Evolutionary conservation across 2,329 filamentous ascomycete genomes (phyloP), one percentile per base, ranked within the genome.

Genomic region (Lecanicillium sp.): DNA sequence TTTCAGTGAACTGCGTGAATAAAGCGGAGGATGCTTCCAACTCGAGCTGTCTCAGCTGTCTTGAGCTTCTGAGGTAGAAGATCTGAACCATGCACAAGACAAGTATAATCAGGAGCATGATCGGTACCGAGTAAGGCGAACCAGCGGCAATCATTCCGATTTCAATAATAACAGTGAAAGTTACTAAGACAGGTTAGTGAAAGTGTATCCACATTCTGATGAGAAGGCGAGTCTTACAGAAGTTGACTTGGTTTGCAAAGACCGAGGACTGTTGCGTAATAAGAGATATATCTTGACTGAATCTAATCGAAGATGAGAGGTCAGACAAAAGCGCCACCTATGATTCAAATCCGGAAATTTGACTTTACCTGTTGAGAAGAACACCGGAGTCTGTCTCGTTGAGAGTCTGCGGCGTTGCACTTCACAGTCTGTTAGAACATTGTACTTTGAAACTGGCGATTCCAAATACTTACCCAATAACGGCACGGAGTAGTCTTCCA

Each of bases 31-130:
- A 71, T 1, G 74, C 67, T 53, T 80, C 74, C 1, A 80, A 62
- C 41, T 79, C 77, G 17, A 80, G 57, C 12, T 73, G 66, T 21
- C 75, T 71, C 2, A 81, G 60, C 52, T 79, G 78, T 0, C 77
- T 69, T 0, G 76, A 78, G 1, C 75, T 79, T 5, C 71, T 67
- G 2, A 81, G 65, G 15, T 55, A 55, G 21, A 51, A 54, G 3
- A 52, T 49, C 15, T 59, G 57, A 11, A 59, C 27, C 3, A 51
- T 10, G 35, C 40, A 57, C 2, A 59, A 19, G 8, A 45, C 44
- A 12, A 51, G 11, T 3, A 50, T 1, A 0, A 42, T 14, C 7
- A 68, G 44, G 0, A 75, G 74, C n/a, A 78, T 63, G 0, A 65
- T 66, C 2, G 72, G 37, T 1, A 19, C 24, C 1, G 24, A 5